Evolutionary conservation across 2,329 filamentous ascomycete genomes (phyloP), one percentile per base, ranked within the genome.

Genomic region (Coniochaeta sp.): DNA sequence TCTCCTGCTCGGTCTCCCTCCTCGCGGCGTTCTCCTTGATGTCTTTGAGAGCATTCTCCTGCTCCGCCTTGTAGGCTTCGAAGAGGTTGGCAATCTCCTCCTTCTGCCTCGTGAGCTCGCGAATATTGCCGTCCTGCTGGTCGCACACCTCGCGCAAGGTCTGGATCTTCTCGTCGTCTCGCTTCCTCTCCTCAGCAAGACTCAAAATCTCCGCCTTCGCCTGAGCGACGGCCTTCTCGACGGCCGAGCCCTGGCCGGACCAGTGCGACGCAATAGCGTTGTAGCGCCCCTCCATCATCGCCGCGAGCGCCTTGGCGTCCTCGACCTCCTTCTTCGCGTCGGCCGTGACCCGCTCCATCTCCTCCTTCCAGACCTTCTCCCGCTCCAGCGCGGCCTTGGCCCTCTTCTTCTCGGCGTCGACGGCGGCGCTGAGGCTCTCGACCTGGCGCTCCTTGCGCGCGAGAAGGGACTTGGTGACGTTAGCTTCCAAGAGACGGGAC

Each of bases 361-460:
- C 77, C 55, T 77, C 76, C 60, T 72, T 82, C 83, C 76, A 88
- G 56, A 58, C 77, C 60, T 66, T 77, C 61, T 88, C 85, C 27
- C 79, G 75, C 49, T 77, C 74, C 55, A 79, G 74, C 5, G 86
- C 84, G 18, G 76, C 75, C 20, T 74, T 69, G 3, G 86, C 75
- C 56, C 82, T 78, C 58, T 78, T 76, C 63, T 79, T 78, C 67
- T 91, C 87, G 2, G 75, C 66, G 35, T 86, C 83, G 26, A 90
- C 72, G 16, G 81, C 74, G 8, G 76, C 73, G 59, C 84, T 83
- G 53, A 90, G 66, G 45, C 83, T 81, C 56, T 87, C 84, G 38
- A 91, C 79, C 64, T 89, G 87, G 12, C 87, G 79, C 62, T 91
- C 87, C 62, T 88, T 87, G 52, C 87, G 76, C 52, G 83, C 79